Evolutionary conservation across 371 early-diverging fungal species (phyloP).

Genomic region (Mortierella sp.): DNA sequence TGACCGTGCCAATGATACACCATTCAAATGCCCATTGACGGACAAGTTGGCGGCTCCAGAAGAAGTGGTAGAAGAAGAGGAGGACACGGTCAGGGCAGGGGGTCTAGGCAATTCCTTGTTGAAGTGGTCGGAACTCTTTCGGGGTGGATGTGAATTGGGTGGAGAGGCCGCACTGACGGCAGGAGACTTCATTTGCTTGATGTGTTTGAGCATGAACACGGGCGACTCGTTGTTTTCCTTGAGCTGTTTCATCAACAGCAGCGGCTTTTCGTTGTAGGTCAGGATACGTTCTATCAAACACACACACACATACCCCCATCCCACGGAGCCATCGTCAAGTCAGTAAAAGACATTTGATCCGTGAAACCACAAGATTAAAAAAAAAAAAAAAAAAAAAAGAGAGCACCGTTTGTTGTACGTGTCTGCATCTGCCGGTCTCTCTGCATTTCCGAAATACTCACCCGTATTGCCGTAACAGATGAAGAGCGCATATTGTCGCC

Average conservation of each 20-base stretch:
- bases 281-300: conserved; percentile 74
- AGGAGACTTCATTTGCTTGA: conserved; percentile 71
- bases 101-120: conserved; percentile 48
- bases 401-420: conserved; percentile 9
- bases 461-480: conserved; percentile 71
- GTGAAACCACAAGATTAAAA: no score
- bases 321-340: background rate
- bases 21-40: background rate
- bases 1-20: conserved; percentile 28
- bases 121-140: conserved; percentile 46
- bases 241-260: conserved; percentile 80
- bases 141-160: conserved; percentile 37
- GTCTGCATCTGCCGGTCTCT: conserved; percentile 39
- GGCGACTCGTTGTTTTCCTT: conserved; percentile 81
- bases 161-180: conserved; percentile 42
- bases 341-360: no score
- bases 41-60: conserved; percentile 4
- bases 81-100: conserved; percentile 7
- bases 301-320: background rate
- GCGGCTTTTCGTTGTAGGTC: conserved; percentile 85
- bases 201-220: conserved; percentile 81
- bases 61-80: background rate
- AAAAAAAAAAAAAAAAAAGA: conserved; percentile 1
- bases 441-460: conserved; percentile 55
- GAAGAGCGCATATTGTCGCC: conserved; percentile 88